Percentiles rank a stretch among this genome's conserved stretches.
Evolutionary conservation across 768 basidiomycete genomes (phyloP).

Genomic region (Mycena floridula): DNA sequence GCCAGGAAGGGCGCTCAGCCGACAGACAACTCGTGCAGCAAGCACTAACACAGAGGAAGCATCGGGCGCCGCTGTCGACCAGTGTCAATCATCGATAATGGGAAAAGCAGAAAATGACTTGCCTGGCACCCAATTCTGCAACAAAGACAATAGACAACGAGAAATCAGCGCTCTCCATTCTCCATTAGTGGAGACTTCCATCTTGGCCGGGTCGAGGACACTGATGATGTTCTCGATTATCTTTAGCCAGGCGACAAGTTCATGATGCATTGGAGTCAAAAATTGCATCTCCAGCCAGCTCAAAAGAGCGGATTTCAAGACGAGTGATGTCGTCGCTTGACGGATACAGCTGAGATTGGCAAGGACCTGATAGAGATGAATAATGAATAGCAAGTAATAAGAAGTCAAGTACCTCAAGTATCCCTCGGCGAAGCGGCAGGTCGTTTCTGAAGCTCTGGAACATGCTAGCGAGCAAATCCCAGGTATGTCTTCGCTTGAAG

Average conservation of each 20-base stretch:
- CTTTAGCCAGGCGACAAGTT: slow-evolving; percentile 55
- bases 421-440: slow-evolving; percentile 40
- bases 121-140: slow-evolving; percentile 27
- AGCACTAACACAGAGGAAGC: slow-evolving; percentile 14
- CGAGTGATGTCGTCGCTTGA: slow-evolving; percentile 63
- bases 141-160: slow-evolving; percentile 41
- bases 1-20: slow-evolving; percentile 29
- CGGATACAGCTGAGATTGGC: slow-evolving; percentile 67
- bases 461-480: slow-evolving; percentile 80
- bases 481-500: slow-evolving; percentile 75
- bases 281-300: slow-evolving; percentile 83
- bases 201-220: slow-evolving; percentile 40
- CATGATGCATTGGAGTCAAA: slow-evolving; percentile 23
- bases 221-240: slow-evolving; percentile 60
- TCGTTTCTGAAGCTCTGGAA: slow-evolving; percentile 66
- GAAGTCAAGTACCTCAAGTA: slow-evolving; percentile 56
- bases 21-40: slow-evolving; percentile 24
- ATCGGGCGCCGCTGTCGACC: slow-evolving; percentile 7
- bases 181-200: slow-evolving; percentile 47
- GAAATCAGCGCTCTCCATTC: slow-evolving; percentile 56
- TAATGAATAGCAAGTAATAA: background rate
- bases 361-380: slow-evolving; percentile 43
- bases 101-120: slow-evolving; percentile 20
- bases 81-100: slow-evolving; percentile 6
- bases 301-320: slow-evolving; percentile 67